Evolutionary conservation across 2,329 filamentous ascomycete species (phyloP), one percentile per base, ranked within the genome.

Genomic region (Aspergillus eucalypticola): DNA sequence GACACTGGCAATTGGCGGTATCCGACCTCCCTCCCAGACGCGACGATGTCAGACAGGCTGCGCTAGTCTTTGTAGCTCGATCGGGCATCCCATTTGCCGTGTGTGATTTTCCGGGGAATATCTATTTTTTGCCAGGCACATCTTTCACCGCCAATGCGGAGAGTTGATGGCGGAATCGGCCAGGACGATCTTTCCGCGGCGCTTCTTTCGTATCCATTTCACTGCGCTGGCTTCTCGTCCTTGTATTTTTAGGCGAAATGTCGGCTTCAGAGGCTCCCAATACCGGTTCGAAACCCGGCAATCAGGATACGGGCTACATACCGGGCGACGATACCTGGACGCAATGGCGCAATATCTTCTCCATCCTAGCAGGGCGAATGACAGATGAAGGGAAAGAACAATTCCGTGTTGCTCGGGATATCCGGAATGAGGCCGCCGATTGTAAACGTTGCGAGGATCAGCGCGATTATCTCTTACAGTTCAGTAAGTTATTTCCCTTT

Each of bases 291-390:
- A 49, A 59, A 52, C 50, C 68, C 59, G 60, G 55, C 11, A 64
- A 66, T 49, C 67, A 65, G 1, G 70, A 75, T 44, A 78, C 71
- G 8, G 77, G 77, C 4, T 80, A 70, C 56, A 68, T 69, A 10
- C 67, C 75, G 13, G 77, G 77, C 13, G 73, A 80, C 64, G 78
- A 79, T 56, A 69, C 72, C 21, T 77, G 70, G 65, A 79, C 78
- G 38, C 76, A 79, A 82, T 96, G 91, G 89, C 84, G 89, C 74
- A 96, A 90, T 80, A 90, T 92, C 81, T 97, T 96, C 83, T 86
- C 86, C 69, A 90, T 93, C 77, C 81, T 96, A 53, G 87, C 90
- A 15, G 90, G 90, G 58, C 82, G 84, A 69, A 88, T 95, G 79
- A 89, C 86, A 17, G 76, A 79, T 38, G 85, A 89, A 71, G 90